Evolutionary conservation across 2,329 filamentous ascomycete genomes (phyloP).

Genomic region (Pezicula radicicola): DNA sequence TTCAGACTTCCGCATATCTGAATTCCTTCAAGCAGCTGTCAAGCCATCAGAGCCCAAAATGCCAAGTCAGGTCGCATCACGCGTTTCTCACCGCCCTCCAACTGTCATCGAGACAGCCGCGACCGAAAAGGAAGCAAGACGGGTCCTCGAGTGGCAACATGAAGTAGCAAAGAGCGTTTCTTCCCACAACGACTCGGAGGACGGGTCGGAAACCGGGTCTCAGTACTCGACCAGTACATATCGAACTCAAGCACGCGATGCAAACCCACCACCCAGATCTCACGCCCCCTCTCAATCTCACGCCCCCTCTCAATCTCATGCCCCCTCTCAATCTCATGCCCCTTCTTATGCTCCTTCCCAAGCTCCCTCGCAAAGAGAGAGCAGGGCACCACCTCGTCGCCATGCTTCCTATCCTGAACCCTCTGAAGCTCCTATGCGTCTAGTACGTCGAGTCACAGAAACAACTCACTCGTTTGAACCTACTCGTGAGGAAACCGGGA

Average conservation of each 20-base stretch:
- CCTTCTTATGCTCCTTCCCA: too few species aligned
- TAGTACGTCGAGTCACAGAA: slow-evolving; percentile 7
- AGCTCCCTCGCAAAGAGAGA: too few species aligned
- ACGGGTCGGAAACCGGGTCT: neutral
- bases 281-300: too few species aligned
- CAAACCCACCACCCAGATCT: neutral
- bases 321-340: too few species aligned
- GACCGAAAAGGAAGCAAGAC: slow-evolving; percentile 24
- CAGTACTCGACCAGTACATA: neutral
- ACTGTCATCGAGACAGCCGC: slow-evolving; percentile 19
- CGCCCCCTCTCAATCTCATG: too few species aligned
- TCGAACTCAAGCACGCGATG: neutral
- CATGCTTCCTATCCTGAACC: slow-evolving; percentile 4
- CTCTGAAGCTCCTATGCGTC: neutral
- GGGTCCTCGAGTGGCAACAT: slow-evolving; percentile 42
- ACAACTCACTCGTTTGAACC: slow-evolving; percentile 5
- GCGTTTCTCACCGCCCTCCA: neutral
- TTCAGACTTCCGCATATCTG: too few species aligned
- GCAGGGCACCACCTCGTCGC: slow-evolving; percentile 4
- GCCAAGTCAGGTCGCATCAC: neutral
- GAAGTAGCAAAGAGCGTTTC: slow-evolving; percentile 30
- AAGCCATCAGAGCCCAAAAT: slow-evolving; percentile 18
- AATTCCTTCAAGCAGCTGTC: neutral
- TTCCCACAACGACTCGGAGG: neutral
- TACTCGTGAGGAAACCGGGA: slow-evolving; percentile 23